These are phyloP conservation scores for Carex parvula DNA, from an alignment of 176 grass and related monocot genomes.

Conservation along the genomic window DNA sequence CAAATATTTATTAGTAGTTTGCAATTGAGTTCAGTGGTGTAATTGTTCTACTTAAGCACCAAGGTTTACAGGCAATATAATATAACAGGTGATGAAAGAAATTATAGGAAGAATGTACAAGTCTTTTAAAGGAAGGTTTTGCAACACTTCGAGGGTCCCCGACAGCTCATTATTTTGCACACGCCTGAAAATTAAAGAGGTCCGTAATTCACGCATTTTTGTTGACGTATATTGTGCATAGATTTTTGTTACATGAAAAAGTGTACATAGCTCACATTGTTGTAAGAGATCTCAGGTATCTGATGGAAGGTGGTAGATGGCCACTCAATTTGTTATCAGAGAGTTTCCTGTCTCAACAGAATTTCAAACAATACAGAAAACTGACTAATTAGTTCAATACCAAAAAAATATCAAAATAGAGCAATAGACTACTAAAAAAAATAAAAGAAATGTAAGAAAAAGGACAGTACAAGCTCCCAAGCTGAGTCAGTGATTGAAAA, in stretches of 20 bases:
- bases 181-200: constrained; percentile 47
- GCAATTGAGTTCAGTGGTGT: not conserved
- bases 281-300: constrained; percentile 34
- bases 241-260: not conserved
- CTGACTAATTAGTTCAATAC: not conserved
- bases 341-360: constrained; percentile 31
- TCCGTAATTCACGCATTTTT: not conserved
- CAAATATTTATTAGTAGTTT: not conserved
- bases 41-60: not conserved
- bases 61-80: not conserved
- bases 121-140: constrained; percentile 86
- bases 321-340: constrained; percentile 41
- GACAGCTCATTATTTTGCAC: constrained; percentile 73
- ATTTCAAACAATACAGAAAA: not conserved
- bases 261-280: constrained; percentile 26
- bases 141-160: constrained; percentile 70
- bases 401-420: not conserved
- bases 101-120: constrained; percentile 53
- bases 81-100: constrained; percentile 21
- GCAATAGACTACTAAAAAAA: not conserved
- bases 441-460: not conserved
- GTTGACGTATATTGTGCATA: not conserved
- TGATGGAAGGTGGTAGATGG: constrained; percentile 32
- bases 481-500: constrained; percentile 6
- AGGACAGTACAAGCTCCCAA: constrained; percentile 17